Base-by-base conservation (phyloP, 164 flowering plant species). In the Platanus orientalis region DNA sequence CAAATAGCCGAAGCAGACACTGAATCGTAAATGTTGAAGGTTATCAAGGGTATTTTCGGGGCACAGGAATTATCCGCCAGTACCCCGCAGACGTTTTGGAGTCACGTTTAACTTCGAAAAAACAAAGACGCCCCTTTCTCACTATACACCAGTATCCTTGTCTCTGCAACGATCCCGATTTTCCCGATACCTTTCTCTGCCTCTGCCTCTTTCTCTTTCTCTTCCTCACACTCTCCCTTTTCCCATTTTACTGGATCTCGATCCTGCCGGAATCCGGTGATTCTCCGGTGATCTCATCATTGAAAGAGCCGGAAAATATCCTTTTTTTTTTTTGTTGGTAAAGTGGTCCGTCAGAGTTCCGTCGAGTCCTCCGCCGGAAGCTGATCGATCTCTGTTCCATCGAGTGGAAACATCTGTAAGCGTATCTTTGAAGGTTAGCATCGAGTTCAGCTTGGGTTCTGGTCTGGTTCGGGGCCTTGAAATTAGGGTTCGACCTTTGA, bases 401-500 rank as follows among this genome's bases (percentile, higher is more conserved):
- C 5, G 6, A 27, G 36, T 30, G 3, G 44, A 11, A 7, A 17
- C 21, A 19, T 32, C 21, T 32, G 44, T 6, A 20, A 14, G 20
- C n/a, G 49, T 19, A 4, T 44, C 5, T 34, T n/a, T 57, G 60
- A 23, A 53, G 32, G 30, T 25, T 13, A 49, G 19, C 19, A 24
- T 65, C 55, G 45, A 57, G 47, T n/a, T n/a, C 13, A 7, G 45
- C 54, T 53, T 40, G 56, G 68, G 56, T 52, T 61, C 44, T 20
- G 49, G 2, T 7, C 16, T 45, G 34, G 23, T 51, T 45, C 24
- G 44, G 19, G 39, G 12, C 1, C 24, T 45, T 7, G 19, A 44
- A 57, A 40, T 45, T 63, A 70, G 73, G 80, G 73, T 68, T 65
- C 51, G 44, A 52, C 40, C 49, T 26, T 45, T 57, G 44, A 66